Base-by-base conservation (phyloP, 208 protist species). In the Trypanosoma melophagium region DNA sequence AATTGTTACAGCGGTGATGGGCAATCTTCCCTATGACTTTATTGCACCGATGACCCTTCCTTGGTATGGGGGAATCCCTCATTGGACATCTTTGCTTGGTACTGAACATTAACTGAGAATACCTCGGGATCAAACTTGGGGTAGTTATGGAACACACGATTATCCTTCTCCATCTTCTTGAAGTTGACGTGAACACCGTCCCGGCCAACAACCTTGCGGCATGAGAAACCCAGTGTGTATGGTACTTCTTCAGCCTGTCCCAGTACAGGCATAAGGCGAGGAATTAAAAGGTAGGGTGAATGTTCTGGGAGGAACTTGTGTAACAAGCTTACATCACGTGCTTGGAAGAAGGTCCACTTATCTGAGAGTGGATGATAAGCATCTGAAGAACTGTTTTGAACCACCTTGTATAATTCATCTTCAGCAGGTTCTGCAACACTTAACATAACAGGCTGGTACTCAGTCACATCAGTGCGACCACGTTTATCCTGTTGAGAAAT, bases 391-490 rank as follows among this genome's bases (percentile, higher is more conserved):
- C 85, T 90, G 79, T 94, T 94, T 58, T 89, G 49, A 3, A 85
- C 66, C 14, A 94, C 80, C 75, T 81, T 83, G 79, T 85, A 94
- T 52, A 83, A 69, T 24, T 68, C 76, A 19, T 74, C 58, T 4
- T 79, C 81, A 19, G 69, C 64, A 16, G 84, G 87, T 56, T 84
- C 58, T 24, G 87, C 80, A 53, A 94, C 51, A 70, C 85, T 91
- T 67, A 94, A 79, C 88, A 94, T 94, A 38, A 94, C 83, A 24
- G 88, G 84, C 60, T 90, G 74, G 73, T 92, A 90, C 24, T 89
- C 79, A 25, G 2, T 19, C 25, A n/a, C 69, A 61, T 75, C 60
- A 53, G 65, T 54, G 31, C 70, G 69, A 49, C 73, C 77, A 63
- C 85, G 86, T 58, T 78, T 88, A 64, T 92, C 89, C 56, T 85